These are phyloP conservation scores for Seiridium unicorne DNA, from an alignment of 2,329 filamentous ascomycete genomes.

Conservation along the genomic window DNA sequence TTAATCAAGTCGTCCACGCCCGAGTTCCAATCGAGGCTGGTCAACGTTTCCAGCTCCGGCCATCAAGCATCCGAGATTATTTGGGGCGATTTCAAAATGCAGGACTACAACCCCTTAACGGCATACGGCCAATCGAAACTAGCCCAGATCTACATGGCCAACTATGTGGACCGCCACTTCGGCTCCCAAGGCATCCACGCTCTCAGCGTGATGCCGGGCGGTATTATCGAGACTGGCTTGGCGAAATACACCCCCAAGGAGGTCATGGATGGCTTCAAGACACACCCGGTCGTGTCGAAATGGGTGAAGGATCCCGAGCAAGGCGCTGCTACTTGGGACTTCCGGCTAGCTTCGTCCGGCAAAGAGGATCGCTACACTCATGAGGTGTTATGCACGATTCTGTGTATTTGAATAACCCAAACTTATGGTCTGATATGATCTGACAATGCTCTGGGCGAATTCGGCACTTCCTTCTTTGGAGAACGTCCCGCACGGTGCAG, in stretches of 20 bases:
- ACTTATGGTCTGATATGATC: no score
- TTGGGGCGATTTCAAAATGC: conserved; percentile 37
- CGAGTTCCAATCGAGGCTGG: conserved; percentile 33
- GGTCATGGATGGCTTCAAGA: background rate
- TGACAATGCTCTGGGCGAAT: no score
- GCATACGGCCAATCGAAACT: conserved; percentile 50
- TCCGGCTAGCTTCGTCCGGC: no score
- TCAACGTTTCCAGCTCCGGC: conserved; percentile 38
- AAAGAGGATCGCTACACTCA: no score
- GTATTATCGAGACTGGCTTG: conserved; percentile 32
- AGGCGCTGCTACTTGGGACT: no score
- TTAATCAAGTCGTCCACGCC: conserved; percentile 9
- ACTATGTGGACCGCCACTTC: background rate
- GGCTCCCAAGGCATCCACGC: background rate
- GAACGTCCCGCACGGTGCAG: no score
- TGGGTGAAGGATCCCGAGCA: conserved; percentile 22
- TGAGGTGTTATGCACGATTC: no score
- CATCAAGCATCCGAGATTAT: conserved; percentile 33
- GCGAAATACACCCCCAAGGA: conserved; percentile 12
- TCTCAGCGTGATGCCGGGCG: conserved; percentile 42
- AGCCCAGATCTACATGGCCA: conserved; percentile 37
- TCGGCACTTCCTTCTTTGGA: no score
- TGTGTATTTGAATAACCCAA: no score
- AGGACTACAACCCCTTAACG: conserved; percentile 30
- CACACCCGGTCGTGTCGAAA: conserved; percentile 14